phyloP scores from a whole-genome alignment of 1,284 basidiomycete species.

The Naganishia cerealis region DNA sequence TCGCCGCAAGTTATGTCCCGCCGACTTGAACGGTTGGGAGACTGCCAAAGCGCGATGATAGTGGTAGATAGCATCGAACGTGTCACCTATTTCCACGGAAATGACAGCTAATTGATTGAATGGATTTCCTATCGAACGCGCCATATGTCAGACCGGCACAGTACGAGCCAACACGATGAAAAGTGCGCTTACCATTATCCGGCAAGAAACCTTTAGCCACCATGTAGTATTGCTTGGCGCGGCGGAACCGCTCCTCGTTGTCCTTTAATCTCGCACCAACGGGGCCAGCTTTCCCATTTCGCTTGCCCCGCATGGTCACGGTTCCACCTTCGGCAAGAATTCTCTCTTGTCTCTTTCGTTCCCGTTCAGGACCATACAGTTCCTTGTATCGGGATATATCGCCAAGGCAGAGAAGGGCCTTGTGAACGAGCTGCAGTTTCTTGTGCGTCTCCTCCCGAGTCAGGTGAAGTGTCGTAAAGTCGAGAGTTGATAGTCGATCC shows the following conservation, averaged over 20 bases:
- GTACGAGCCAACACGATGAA: background rate
- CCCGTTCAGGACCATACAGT: slow-evolving; percentile 68
- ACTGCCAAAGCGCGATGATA: slow-evolving; percentile 92
- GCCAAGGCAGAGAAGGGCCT: slow-evolving; percentile 85
- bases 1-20: slow-evolving; percentile 76
- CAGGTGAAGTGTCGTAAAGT: slow-evolving; percentile 26
- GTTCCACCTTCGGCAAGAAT: background rate
- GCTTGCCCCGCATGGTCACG: slow-evolving; percentile 38
- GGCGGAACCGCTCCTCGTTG: slow-evolving; percentile 59
- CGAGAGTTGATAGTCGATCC: slow-evolving; percentile 28
- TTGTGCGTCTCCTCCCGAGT: slow-evolving; percentile 61
- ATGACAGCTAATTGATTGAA: slow-evolving; percentile 95
- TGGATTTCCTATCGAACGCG: slow-evolving; percentile 67
- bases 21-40: slow-evolving; percentile 79
- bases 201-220: slow-evolving; percentile 79
- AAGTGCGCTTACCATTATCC: slow-evolving; percentile 56
- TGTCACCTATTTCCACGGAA: slow-evolving; percentile 76
- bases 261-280: slow-evolving; percentile 18
- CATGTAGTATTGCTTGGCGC: slow-evolving; percentile 76
- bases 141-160: background rate
- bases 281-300: slow-evolving; percentile 38
- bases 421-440: slow-evolving; percentile 73
- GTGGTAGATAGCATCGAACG: slow-evolving; percentile 76
- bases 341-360: slow-evolving; percentile 34
- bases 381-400: slow-evolving; percentile 93